Evolutionary conservation across 768 basidiomycete species (phyloP), one percentile per base, ranked within the genome.

Genomic region (Dioszegia hungarica): DNA sequence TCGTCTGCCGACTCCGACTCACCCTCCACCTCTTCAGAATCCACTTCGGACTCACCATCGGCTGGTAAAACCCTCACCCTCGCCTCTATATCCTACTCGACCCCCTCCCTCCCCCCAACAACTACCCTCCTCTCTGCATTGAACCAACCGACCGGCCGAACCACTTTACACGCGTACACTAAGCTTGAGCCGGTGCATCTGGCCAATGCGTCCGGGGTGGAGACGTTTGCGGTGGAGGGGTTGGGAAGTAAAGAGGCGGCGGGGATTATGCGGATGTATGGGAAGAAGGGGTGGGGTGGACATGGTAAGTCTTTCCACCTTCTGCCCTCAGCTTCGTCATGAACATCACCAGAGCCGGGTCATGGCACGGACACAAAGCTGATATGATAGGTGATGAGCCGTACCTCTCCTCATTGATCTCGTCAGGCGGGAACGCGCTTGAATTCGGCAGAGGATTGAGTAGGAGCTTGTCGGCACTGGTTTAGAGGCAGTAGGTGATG

Each of bases 221-320:
- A 80, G 54, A 78, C 78, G 33, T 71, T 84, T 84, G 2, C 87
- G 87, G 0, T 83, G 81, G 22, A 76, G 80, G 34, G 29, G 61
- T 73, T 93, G 64, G 82, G 78, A 1, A 66, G 86, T 5, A 69
- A 78, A 17, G 92, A 94, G 73, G 89, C 90, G 0, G 81, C 81
- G 22, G 82, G 83, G 6, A 66, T 92, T 57, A 89, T 88, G 64
- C 85, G 90, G 59, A 61, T 89, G 15, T 91, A 87, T 87, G 50
- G 56, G 1, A 83, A 81, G 65, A 82, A 83, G 45, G 82, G 85
- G 59, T 77, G 79, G 57, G 82, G 36, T 46, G 40, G 33, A n/a
- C 27, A 29, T 9, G 54, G 54, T 56, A 41, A 46, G 54, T 56
- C 20, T 5, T 27, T 24, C 9, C 29, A 33, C 31, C 31, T 33